phyloP scores from a whole-genome alignment of 2,329 filamentous ascomycete species.

The Penicillium sclerotiorum region DNA sequence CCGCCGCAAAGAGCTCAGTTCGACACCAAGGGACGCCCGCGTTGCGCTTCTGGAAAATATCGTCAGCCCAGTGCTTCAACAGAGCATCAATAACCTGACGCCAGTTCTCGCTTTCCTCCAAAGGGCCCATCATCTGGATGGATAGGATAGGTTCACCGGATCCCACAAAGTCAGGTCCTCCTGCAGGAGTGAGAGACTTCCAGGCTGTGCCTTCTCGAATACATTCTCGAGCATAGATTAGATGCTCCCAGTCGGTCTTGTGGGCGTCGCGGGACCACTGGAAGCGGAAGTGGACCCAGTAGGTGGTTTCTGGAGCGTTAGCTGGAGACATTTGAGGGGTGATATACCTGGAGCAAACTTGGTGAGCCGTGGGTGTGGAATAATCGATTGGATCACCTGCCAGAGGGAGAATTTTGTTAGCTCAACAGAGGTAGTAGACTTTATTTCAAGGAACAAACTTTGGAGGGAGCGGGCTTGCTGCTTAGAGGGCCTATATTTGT shows the following conservation, averaged over 20 bases:
- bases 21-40: neutral
- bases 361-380: neutral
- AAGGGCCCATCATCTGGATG: neutral
- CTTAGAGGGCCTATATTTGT: no score
- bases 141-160: neutral
- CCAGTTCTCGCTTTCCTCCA: neutral
- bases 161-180: neutral
- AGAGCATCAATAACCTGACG: neutral
- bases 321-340: no score
- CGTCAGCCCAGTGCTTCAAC: neutral
- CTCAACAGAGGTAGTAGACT: no score
- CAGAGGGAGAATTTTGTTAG: no score
- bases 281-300: neutral
- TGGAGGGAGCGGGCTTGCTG: no score
- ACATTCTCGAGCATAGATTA: neutral
- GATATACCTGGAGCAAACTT: no score
- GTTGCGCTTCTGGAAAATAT: neutral
- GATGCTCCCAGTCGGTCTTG: neutral
- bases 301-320: neutral
- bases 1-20: neutral
- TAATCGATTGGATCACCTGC: neutral
- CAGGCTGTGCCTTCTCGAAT: neutral
- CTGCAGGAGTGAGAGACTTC: neutral
- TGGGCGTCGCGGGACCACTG: neutral
- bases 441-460: no score